A percentile compares a stretch with the other conserved stretches of the same genome.
These are phyloP conservation scores for Candida tibetensis DNA, from an alignment of 805 yeast species.

Conservation along the genomic window DNA sequence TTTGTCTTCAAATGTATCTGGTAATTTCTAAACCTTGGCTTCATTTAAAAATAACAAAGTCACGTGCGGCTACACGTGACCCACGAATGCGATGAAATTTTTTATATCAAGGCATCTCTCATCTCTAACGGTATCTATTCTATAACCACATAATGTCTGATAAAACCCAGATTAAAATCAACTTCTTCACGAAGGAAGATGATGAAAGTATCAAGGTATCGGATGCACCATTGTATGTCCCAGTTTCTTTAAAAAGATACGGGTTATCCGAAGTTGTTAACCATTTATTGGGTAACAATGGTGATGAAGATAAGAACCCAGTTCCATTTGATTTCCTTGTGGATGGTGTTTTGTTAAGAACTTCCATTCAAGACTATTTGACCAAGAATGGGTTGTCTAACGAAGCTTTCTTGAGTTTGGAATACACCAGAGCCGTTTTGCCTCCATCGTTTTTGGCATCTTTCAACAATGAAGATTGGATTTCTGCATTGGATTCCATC, in stretches of 20 bases:
- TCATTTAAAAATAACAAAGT: too few species aligned
- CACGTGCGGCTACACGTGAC: too few species aligned
- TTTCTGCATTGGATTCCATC: conserved; percentile 66
- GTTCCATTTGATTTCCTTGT: conserved; percentile 92
- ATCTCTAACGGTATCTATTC: background rate
- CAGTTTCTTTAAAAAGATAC: conserved; percentile 78
- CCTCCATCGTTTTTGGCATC: conserved; percentile 94
- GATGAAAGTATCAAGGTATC: conserved; percentile 66
- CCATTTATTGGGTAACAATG: conserved; percentile 59
- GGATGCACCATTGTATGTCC: conserved; percentile 84
- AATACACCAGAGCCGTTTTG: conserved; percentile 86
- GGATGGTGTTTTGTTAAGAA: conserved; percentile 77
- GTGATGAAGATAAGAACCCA: conserved; percentile 47
- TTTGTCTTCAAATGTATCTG: too few species aligned
- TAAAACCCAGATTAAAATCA: conserved; percentile 72
- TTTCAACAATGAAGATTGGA: conserved; percentile 93
- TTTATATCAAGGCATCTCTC: background rate
- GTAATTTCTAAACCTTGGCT: too few species aligned
- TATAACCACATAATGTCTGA: conserved; percentile 20
- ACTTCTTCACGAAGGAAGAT: conserved; percentile 82
- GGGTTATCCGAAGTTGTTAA: conserved; percentile 95
- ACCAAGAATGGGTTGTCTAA: conserved; percentile 72
- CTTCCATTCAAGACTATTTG: conserved; percentile 77
- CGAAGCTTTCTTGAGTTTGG: conserved; percentile 76
- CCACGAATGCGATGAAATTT: conserved; percentile 1